Conservation (phyloP, 345 rosid species). For the Ricinus communis region DNA sequence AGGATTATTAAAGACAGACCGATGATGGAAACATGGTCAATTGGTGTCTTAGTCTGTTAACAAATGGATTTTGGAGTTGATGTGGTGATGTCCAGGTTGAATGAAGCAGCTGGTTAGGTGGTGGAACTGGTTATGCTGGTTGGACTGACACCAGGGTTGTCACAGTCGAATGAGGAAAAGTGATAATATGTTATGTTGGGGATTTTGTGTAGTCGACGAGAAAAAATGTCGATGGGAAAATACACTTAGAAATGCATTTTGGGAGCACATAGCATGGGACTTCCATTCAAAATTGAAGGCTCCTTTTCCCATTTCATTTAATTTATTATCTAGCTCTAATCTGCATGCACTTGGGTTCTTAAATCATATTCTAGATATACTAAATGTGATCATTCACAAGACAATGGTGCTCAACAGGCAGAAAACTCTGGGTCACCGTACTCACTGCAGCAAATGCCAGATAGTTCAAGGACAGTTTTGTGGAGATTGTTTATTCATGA, state of each 20-base stretch:
- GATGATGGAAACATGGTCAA: background rate
- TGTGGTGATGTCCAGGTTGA: background rate
- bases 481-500: constrained; percentile 93
- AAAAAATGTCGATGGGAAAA: too few relatives aligned
- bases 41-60: background rate
- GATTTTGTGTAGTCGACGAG: too few relatives aligned
- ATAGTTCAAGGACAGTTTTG: constrained; percentile 82
- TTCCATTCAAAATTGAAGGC: background rate
- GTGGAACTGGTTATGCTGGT: too few relatives aligned
- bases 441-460: constrained; percentile 63
- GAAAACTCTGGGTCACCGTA: constrained; percentile 87
- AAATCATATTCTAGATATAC: background rate
- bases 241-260: background rate
- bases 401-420: constrained; percentile 54
- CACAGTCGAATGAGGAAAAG: too few relatives aligned
- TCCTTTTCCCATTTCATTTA: background rate
- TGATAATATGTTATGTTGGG: too few relatives aligned
- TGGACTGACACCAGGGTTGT: too few relatives aligned
- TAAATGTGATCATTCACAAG: background rate
- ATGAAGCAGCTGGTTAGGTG: background rate
- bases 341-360: background rate
- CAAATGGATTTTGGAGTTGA: background rate
- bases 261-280: background rate
- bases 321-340: background rate
- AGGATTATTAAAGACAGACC: background rate